These are phyloP conservation scores for Ilyonectria mors-panacis DNA, from an alignment of 2,329 filamentous ascomycete genomes.

Conservation along the genomic window DNA sequence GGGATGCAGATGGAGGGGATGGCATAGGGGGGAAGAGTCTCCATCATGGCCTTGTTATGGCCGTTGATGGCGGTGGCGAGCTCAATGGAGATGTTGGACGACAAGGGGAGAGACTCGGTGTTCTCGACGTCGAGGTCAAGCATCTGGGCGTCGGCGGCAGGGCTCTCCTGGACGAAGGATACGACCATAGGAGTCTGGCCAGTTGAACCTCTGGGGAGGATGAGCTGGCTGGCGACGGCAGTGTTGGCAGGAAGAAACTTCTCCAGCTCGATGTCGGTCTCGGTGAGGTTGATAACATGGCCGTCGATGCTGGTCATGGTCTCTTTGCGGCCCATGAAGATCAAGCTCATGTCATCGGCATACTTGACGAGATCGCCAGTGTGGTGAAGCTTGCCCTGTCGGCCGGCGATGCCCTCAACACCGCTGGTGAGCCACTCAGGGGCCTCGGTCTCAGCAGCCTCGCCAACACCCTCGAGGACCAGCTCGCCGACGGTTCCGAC, in stretches of 20 bases:
- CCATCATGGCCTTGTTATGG: conserved; percentile 46
- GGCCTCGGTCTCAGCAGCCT: conserved; percentile 27
- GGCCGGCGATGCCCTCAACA: conserved; percentile 30
- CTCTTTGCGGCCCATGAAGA: conserved; percentile 44
- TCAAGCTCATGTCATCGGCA: conserved; percentile 39
- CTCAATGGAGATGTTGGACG: conserved; percentile 32
- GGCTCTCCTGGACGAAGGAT: conserved; percentile 36
- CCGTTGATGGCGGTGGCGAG: conserved; percentile 41
- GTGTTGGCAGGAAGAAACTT: conserved; percentile 37
- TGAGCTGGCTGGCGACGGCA: conserved; percentile 34
- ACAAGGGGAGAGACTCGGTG: conserved; percentile 27
- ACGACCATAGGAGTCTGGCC: conserved; percentile 43
- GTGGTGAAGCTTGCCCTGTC: conserved; percentile 42
- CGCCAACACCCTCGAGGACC: conserved; percentile 52
- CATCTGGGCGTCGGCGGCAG: neutral
- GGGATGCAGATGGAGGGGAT: conserved; percentile 45
- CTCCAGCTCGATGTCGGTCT: conserved; percentile 42
- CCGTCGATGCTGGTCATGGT: conserved; percentile 43
- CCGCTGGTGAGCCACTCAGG: conserved; percentile 45
- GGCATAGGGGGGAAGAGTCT: conserved; percentile 46
- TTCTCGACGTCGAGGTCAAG: conserved; percentile 34
- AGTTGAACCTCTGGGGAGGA: conserved; percentile 36
- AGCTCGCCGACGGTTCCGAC: conserved; percentile 55
- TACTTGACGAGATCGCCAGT: conserved; percentile 48
- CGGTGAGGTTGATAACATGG: conserved; percentile 44